Evolutionary conservation across 495 filamentous ascomycete genomes (phyloP), one percentile per base, ranked within the genome.

Genomic region (Aspergillus saccharolyticus): DNA sequence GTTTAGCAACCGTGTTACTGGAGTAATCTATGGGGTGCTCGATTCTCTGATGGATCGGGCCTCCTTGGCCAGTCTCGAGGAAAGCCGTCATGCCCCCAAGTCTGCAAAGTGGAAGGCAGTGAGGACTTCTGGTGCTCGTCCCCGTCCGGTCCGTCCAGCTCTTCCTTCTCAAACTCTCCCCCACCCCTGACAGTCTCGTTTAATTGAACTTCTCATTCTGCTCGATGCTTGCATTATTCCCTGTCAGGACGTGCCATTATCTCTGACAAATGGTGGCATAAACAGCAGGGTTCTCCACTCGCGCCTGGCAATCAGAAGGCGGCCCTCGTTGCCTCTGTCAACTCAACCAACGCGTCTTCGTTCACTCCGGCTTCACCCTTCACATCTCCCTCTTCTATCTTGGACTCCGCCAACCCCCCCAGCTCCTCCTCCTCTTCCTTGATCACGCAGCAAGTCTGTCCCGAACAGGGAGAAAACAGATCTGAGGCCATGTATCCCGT

Each of bases 71-170:
- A 24, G 44, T 15, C 51, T 59, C 1, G 57, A 44, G 18, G 57
- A 59, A 5, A 59, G 57, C 30, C 43, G 45, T 0, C 51, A 59
- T 54, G 57, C 57, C n/a, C 57, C 57, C 0, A 50, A 49, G 18
- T 15, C 33, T 39, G 21, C n/a, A 4, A n/a, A 17, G 8, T 19
- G 45, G 19, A 19, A 14, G 50, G 10, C 14, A 28, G 25, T 18
- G 7, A 19, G 42, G 33, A n/a, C n/a, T n/a, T n/a, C n/a, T n/a
- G n/a, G 17, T 39, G 33, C 22, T 52, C 21, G 30, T 52, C 30
- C 10, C 21, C 28, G 15, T 52, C 24, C 28, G 44, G 18, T 22
- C 44, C 15, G 17, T 12, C 44, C 17, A 21, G 12, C 44, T 46
- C 3, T 16, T 14, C 44, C 44, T 46, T 9, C 7, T 46, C 44